Conservation (phyloP, 805 yeast species). For the Monosporozyma aerobia region DNA sequence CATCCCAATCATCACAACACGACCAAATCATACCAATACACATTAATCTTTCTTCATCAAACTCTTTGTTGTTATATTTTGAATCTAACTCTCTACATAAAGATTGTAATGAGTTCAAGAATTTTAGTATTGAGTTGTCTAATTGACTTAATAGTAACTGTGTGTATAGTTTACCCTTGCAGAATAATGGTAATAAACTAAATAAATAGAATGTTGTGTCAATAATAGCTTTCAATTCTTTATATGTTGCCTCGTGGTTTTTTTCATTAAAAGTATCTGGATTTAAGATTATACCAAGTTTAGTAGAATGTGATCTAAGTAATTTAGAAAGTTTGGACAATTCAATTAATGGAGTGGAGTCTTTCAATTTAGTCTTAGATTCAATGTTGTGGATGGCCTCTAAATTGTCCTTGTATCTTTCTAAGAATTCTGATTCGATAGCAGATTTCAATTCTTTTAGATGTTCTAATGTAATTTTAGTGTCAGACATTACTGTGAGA, state of each 20-base stretch:
- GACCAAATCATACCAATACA: constrained; percentile 67
- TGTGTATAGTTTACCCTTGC: constrained; percentile 15
- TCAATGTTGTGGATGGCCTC: constrained; percentile 14
- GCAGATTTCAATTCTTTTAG: constrained; percentile 4
- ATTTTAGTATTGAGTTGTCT: constrained; percentile 14
- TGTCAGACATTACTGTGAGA: neutral
- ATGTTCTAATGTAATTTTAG: constrained; percentile 17
- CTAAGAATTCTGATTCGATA: constrained; percentile 18
- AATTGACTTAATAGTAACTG: constrained; percentile 14
- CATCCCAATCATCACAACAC: constrained; percentile 43
- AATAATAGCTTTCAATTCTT: constrained; percentile 23
- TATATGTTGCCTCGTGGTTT: constrained; percentile 17
- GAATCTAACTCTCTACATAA: constrained; percentile 16
- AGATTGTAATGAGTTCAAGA: constrained; percentile 17
- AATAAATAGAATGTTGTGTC: constrained; percentile 20
- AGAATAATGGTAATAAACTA: constrained; percentile 24
- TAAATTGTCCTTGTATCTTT: constrained; percentile 12
- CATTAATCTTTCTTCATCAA: constrained; percentile 38
- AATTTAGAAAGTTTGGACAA: constrained; percentile 49
- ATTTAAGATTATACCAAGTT: constrained; percentile 35
- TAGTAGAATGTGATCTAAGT: constrained; percentile 68
- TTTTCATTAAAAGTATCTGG: constrained; percentile 18
- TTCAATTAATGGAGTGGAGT: constrained; percentile 35
- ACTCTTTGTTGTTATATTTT: constrained; percentile 17
- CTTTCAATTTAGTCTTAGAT: constrained; percentile 18